Evolutionary conservation across 768 basidiomycete genomes (phyloP).

Genomic region (Leucosporidium yakuticum): DNA sequence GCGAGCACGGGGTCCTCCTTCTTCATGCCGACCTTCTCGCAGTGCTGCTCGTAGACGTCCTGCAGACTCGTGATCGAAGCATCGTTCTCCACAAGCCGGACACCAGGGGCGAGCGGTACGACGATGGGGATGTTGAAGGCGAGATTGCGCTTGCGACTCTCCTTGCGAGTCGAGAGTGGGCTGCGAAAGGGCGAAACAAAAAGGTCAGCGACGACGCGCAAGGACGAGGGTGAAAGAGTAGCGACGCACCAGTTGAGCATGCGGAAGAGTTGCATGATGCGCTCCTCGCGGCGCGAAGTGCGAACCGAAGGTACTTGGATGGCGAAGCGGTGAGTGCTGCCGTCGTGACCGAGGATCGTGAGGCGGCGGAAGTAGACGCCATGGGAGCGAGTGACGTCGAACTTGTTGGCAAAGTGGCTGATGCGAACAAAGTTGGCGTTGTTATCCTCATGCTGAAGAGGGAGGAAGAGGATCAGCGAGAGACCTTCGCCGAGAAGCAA

Average conservation of each 20-base stretch:
- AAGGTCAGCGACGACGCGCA: conserved; percentile 1
- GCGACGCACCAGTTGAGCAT: conserved; percentile 75
- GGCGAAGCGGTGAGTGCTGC: conserved; percentile 78
- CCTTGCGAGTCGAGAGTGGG: conserved; percentile 77
- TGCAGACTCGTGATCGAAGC: conserved; percentile 82
- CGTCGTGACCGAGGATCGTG: conserved; percentile 82
- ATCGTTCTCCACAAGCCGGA: conserved; percentile 85
- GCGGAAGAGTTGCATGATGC: conserved; percentile 85
- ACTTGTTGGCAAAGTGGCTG: conserved; percentile 79
- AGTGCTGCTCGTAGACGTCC: conserved; percentile 90
- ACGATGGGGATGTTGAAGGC: conserved; percentile 84
- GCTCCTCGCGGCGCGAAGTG: conserved; percentile 83
- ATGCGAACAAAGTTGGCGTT: conserved; percentile 87
- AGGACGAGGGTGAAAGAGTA: conserved; percentile 6
- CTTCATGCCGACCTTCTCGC: conserved; percentile 63
- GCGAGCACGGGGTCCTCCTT: conserved; percentile 83
- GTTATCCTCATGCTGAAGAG: conserved; percentile 77
- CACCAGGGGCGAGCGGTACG: conserved; percentile 66
- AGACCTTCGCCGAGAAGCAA: too few species aligned
- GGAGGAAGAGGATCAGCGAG: background rate
- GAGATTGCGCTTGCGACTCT: conserved; percentile 84
- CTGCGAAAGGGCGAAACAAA: conserved; percentile 47
- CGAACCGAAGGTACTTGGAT: conserved; percentile 82
- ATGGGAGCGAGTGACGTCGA: conserved; percentile 80
- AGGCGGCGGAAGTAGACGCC: conserved; percentile 85